Evolutionary conservation across 2,329 filamentous ascomycete genomes (phyloP).

Genomic region (Fusarium paranaense): DNA sequence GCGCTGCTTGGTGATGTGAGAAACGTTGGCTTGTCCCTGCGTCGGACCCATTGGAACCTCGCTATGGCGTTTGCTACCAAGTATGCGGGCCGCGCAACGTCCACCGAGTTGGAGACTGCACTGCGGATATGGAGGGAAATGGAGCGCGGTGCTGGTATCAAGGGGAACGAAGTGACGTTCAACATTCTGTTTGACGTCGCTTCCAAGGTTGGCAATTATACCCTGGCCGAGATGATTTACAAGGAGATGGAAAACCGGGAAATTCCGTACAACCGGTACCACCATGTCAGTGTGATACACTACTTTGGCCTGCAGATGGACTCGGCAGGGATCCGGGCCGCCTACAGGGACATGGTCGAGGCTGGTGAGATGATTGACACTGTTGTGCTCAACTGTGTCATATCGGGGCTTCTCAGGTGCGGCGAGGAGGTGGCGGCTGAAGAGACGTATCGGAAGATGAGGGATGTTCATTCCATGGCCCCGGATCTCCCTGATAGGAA

Average conservation of each 20-base stretch:
- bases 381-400: conserved; percentile 86
- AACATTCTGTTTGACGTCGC: conserved; percentile 93
- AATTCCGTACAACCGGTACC: conserved; percentile 79
- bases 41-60: conserved; percentile 80
- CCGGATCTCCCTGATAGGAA: conserved; percentile 57
- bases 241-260: conserved; percentile 81
- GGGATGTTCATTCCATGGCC: conserved; percentile 62
- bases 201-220: conserved; percentile 85
- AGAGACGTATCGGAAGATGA: conserved; percentile 88
- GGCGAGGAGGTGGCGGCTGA: conserved; percentile 83
- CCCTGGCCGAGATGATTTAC: conserved; percentile 85
- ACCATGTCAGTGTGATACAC: conserved; percentile 84
- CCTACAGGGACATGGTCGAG: conserved; percentile 86
- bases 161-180: conserved; percentile 83
- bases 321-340: conserved; percentile 77
- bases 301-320: conserved; percentile 83
- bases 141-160: conserved; percentile 77
- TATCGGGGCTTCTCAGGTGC: conserved; percentile 79
- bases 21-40: conserved; percentile 75
- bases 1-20: conserved; percentile 87
- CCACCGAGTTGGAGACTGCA: conserved; percentile 68
- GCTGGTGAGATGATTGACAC: conserved; percentile 91
- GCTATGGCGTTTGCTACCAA: conserved; percentile 84
- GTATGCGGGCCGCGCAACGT: conserved; percentile 72
- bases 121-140: conserved; percentile 89